phyloP scores from a whole-genome alignment of 2,329 filamentous ascomycete genomes.

The Alternaria dauci region DNA sequence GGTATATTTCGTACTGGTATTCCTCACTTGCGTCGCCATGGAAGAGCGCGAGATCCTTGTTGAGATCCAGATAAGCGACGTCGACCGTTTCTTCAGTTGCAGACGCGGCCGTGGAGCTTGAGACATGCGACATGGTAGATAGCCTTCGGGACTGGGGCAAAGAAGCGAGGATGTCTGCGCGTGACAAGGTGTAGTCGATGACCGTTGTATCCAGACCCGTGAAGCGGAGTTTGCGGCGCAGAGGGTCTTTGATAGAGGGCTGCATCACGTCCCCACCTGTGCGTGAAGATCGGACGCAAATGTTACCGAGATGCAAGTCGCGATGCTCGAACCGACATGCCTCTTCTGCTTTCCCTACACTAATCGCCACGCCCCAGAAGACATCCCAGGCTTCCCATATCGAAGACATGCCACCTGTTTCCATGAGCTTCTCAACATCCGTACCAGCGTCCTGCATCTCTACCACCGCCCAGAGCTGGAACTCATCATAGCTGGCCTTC shows the following conservation, averaged over 20 bases:
- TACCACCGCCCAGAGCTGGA: constrained; percentile 69
- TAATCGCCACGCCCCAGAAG: constrained; percentile 72
- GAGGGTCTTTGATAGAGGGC: constrained; percentile 47
- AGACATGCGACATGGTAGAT: constrained; percentile 22
- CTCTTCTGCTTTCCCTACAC: constrained; percentile 68
- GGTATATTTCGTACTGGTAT: constrained; percentile 66
- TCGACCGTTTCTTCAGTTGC: constrained; percentile 16
- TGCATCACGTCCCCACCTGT: constrained; percentile 35
- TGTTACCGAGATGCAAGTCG: constrained; percentile 72
- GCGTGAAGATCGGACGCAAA: constrained; percentile 60
- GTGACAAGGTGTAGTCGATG: constrained; percentile 73
- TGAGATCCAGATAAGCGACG: constrained; percentile 58
- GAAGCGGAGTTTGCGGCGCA: constrained; percentile 57
- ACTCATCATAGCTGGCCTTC: constrained; percentile 61
- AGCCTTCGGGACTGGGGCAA: constrained; percentile 11
- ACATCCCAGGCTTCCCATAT: constrained; percentile 66
- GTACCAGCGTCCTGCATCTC: constrained; percentile 72
- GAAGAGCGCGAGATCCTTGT: constrained; percentile 56
- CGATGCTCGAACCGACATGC: constrained; percentile 70
- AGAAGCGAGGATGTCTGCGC: constrained; percentile 58
- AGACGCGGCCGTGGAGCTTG: constrained; percentile 7
- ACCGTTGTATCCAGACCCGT: constrained; percentile 68
- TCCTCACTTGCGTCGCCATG: constrained; percentile 57
- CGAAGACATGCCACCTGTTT: constrained; percentile 44
- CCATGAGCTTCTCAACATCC: constrained; percentile 58